A percentile compares a stretch with the other conserved stretches of the same genome.
Evolutionary conservation across 2,329 filamentous ascomycete species (phyloP).

Genomic region (Phialophora chinensis): DNA sequence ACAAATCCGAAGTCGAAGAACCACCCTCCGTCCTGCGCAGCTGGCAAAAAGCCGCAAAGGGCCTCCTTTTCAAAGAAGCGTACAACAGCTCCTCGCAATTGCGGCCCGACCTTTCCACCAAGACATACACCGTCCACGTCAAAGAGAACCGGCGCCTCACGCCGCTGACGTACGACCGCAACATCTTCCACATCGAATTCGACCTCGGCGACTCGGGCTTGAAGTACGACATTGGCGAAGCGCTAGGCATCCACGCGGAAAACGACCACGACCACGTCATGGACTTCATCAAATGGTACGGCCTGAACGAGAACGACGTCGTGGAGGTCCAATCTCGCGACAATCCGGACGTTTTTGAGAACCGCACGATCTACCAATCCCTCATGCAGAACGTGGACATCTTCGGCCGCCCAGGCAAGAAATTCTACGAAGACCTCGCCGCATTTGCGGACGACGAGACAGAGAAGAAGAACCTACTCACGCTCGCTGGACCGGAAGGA

Average conservation of each 20-base stretch:
- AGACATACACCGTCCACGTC: slow-evolving; percentile 86
- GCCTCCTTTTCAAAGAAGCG: slow-evolving; percentile 90
- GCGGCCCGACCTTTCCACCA: slow-evolving; percentile 82
- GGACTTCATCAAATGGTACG: slow-evolving; percentile 89
- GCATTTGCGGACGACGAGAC: slow-evolving; percentile 82
- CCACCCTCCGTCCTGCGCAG: slow-evolving; percentile 69
- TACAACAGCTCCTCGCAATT: slow-evolving; percentile 76
- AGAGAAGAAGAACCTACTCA: slow-evolving; percentile 79
- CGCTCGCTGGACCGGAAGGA: slow-evolving; percentile 77
- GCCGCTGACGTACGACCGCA: slow-evolving; percentile 86
- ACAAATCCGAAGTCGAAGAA: slow-evolving; percentile 74
- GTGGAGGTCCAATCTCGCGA: slow-evolving; percentile 93
- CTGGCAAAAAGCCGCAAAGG: slow-evolving; percentile 86
- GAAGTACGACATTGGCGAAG: slow-evolving; percentile 96
- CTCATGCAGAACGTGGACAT: slow-evolving; percentile 93
- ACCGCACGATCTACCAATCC: slow-evolving; percentile 90
- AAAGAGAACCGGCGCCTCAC: slow-evolving; percentile 96
- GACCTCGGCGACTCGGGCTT: slow-evolving; percentile 90
- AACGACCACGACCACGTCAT: slow-evolving; percentile 81
- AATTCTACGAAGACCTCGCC: slow-evolving; percentile 92
- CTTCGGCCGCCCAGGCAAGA: slow-evolving; percentile 94
- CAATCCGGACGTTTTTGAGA: slow-evolving; percentile 74
- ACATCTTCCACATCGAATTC: slow-evolving; percentile 99
- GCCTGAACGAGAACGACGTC: slow-evolving; percentile 78
- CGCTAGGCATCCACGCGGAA: slow-evolving; percentile 92